Base-by-base conservation (phyloP, 306 rosid species). In the Dryas drummondii region DNA sequence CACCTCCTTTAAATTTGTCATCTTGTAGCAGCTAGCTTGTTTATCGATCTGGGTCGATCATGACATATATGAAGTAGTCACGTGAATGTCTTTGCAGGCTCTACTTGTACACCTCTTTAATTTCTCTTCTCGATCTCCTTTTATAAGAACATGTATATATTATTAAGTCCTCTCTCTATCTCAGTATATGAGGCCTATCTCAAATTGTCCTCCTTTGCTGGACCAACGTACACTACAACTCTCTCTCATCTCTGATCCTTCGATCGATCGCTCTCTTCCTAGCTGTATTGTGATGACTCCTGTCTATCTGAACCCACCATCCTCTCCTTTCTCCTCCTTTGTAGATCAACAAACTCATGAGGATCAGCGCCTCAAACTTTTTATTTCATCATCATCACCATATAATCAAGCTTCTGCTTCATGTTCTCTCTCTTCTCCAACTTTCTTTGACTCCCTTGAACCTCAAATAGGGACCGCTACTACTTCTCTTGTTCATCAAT, bases 1-100 rank as follows among this genome's bases (percentile, higher is more conserved):
- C 72, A 71, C 79, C 79, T 81, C 83, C 86, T 78, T 77, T 79
- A 51, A 53, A 9, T 67, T 83, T 89, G 94, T 93, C 93, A 75
- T 85, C 81, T 76, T 11, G 59, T 32, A 62, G 32, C 64, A 45
- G 49, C 68, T 26, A 57, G 37, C 53, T 32, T 70, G 55, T 77
- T 81, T 56, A 22, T 37, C 78, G 84, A 79, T 85, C 72, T 72
- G 74, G 59, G 52, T 27, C 47, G 22, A 16, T 62, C 49, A 10
- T 46, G 71, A 74, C 76, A 82, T 73, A 57, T 56, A 9, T 26
- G 8, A 5, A 71, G 37, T 32, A 68, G 61, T 77, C 92, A 85
- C 92, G 96, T 91, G 94, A 88, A 85, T 78, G 46, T n/a, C 70
- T 74, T 76, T 32, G 37, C 70, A 76, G 79, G 45, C 49, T 42